Evolutionary conservation across 2,329 filamentous ascomycete species (phyloP), one percentile per base, ranked within the genome.

Genomic region (Claviceps paspali): DNA sequence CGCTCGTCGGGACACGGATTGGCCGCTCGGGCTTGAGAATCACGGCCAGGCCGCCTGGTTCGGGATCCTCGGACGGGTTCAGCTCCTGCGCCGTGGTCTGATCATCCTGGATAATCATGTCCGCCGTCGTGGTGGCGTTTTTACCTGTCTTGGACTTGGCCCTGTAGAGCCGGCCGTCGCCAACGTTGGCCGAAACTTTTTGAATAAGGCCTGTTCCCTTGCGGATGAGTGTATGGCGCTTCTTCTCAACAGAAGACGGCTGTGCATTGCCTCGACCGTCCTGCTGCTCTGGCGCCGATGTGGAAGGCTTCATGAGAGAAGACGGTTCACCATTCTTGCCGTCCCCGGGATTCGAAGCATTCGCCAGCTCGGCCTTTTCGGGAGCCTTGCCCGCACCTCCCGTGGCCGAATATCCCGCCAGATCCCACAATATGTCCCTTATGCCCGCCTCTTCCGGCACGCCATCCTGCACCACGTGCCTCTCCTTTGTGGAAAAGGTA

Each of bases 1-100:
- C 91, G 54, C 80, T 86, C 33, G 78, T 82, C 1, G 81, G 76
- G 1, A 96, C 59, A 6, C 79, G 68, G 5, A 96, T 63, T 0
- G 77, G 77, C 4, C 65, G 62, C 0, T 63, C 59, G 0, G 91
- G 85, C 30, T 76, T 79, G 51, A 95, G 82, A 21, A 95, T 77
- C 29, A 92, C 80, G 2, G 75, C 75, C 46, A 79, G 79, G 19
- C 81, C 77, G 22, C 76, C 76, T 0, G 69, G 60, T 46, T 77
- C 67, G 22, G 64, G 45, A 19, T 57, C 49, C 6, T 52, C 49
- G 6, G 47, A 6, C 14, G n/a, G n/a, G n/a, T n/a, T n/a, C n/a
- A n/a, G n/a, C n/a, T n/a, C n/a, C n/a, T n/a, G n/a, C n/a, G n/a
- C n/a, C n/a, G n/a, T n/a, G n/a, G n/a, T n/a, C n/a, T n/a, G n/a